Evolutionary conservation across 1,284 basidiomycete species (phyloP).

Genomic region (Cystobasidium pallidum): DNA sequence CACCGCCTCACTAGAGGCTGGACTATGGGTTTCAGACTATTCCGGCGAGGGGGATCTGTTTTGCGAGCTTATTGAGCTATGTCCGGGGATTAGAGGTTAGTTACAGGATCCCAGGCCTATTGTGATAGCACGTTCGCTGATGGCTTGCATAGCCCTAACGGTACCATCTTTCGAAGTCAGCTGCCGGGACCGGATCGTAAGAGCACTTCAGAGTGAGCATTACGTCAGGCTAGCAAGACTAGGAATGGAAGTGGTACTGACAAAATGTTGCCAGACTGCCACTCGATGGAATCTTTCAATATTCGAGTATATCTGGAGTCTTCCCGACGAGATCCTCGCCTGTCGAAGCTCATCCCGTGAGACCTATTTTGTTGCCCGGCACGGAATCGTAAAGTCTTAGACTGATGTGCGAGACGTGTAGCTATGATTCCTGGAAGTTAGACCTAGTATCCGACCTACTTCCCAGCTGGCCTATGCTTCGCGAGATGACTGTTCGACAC

Average conservation of each 20-base stretch:
- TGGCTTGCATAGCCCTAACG: constrained; percentile 17
- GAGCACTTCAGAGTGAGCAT: constrained; percentile 26
- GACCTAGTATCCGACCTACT: constrained; percentile 36
- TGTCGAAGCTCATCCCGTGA: constrained; percentile 37
- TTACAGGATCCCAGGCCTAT: not conserved
- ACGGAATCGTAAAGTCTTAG: no score
- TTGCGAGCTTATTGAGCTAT: constrained; percentile 42
- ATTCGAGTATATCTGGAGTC: constrained; percentile 45
- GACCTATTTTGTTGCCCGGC: not conserved
- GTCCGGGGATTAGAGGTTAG: constrained; percentile 31
- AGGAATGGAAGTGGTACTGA: not conserved
- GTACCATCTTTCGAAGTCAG: constrained; percentile 41
- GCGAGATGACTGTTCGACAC: constrained; percentile 42
- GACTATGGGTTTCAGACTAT: constrained; percentile 42
- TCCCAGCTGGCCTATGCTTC: constrained; percentile 31
- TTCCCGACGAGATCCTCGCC: constrained; percentile 30
- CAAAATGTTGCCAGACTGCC: constrained; percentile 3
- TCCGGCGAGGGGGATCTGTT: constrained; percentile 38
- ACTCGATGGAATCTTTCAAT: constrained; percentile 40
- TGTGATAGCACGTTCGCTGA: not conserved
- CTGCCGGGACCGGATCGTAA: constrained; percentile 30
- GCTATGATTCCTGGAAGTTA: constrained; percentile 43
- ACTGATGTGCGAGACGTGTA: not conserved
- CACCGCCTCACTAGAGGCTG: constrained; percentile 37
- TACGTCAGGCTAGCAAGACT: no score